Conservation (phyloP, 495 filamentous ascomycete species). For the Tuber aestivum region DNA sequence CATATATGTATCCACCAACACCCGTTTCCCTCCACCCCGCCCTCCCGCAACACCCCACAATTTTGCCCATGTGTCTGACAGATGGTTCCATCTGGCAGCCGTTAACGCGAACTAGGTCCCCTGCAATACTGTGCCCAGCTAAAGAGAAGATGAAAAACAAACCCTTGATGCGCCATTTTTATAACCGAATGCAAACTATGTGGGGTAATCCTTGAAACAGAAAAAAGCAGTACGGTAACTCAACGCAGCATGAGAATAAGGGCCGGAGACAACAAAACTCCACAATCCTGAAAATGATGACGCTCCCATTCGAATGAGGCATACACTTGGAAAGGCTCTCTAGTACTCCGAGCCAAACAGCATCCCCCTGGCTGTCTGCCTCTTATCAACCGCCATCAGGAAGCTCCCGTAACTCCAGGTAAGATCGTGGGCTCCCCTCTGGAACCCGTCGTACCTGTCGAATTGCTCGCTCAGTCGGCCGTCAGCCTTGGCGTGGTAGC, state of each 20-base stretch:
- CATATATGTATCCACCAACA: not conserved
- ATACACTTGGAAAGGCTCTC: not conserved
- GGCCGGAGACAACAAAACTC: not conserved
- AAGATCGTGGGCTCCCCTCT: constrained; percentile 45
- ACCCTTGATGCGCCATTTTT: not conserved
- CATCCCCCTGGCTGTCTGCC: constrained; percentile 13
- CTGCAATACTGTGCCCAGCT: not conserved
- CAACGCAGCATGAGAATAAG: not conserved
- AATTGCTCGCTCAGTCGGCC: constrained; percentile 46
- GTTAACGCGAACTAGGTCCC: not conserved
- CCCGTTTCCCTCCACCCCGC: not conserved
- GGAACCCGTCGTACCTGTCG: constrained; percentile 43
- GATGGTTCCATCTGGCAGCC: not conserved
- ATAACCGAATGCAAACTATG: not conserved
- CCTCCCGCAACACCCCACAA: not conserved
- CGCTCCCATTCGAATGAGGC: not conserved
- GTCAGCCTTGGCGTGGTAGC: constrained; percentile 39
- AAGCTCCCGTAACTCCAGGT: constrained; percentile 47
- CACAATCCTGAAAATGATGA: not conserved
- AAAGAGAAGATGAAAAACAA: not conserved
- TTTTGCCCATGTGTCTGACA: not conserved
- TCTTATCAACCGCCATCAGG: constrained; percentile 41
- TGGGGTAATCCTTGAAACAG: not conserved
- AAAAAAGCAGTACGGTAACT: not conserved
- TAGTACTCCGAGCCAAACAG: constrained; percentile 8